These are phyloP conservation scores for Russula abietina DNA, from an alignment of 768 basidiomycete species.

Conservation along the genomic window DNA sequence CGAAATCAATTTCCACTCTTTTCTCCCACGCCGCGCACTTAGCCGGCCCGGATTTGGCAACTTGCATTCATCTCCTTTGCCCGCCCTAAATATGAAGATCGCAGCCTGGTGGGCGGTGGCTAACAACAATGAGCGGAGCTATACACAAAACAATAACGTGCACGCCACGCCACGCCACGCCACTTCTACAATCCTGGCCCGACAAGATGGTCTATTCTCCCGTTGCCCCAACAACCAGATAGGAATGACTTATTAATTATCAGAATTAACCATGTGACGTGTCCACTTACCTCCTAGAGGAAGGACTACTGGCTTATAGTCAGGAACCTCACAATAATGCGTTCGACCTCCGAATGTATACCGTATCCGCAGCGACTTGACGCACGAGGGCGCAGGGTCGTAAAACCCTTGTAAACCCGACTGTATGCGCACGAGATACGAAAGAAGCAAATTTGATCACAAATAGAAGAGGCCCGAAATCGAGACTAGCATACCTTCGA, in stretches of 20 bases:
- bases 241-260: conserved; percentile 10
- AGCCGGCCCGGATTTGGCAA: not conserved
- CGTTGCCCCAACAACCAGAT: conserved; percentile 21
- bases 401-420: conserved; percentile 80
- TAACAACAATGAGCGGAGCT: conserved; percentile 15
- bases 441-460: conserved; percentile 3
- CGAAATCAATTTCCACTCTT: not conserved
- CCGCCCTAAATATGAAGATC: conserved; percentile 12
- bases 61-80: conserved; percentile 4
- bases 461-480: conserved; percentile 5
- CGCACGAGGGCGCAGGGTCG: conserved; percentile 71
- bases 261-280: not conserved
- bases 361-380: conserved; percentile 63
- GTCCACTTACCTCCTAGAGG: conserved; percentile 62
- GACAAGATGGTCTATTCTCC: conserved; percentile 21
- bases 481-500: conserved; percentile 52
- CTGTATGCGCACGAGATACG: conserved; percentile 32
- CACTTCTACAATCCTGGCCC: conserved; percentile 13
- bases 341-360: conserved; percentile 68
- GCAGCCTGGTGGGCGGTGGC: not conserved
- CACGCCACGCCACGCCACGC: not conserved
- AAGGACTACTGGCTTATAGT: conserved; percentile 61
- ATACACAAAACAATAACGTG: conserved; percentile 1
- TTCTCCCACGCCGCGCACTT: not conserved
- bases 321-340: conserved; percentile 76